A percentile compares a stretch with the other conserved stretches of the same genome.
phyloP scores from a whole-genome alignment of 306 rosid species.

The Datisca glomerata region DNA sequence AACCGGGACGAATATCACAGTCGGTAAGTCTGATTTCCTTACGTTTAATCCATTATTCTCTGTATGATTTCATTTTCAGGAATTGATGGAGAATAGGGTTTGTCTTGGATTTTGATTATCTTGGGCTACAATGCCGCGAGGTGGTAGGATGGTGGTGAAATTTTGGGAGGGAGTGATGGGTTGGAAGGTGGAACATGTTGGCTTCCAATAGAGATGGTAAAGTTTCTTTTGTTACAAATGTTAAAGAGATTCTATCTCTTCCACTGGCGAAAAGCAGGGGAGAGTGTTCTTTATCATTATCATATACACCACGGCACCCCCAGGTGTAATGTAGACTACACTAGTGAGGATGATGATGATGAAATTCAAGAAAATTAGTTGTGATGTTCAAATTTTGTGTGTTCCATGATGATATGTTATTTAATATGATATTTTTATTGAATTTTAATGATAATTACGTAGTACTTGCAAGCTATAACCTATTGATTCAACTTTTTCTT shows the following conservation, averaged over 20 bases:
- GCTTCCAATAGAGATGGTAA: constrained; percentile 40
- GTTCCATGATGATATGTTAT: too few relatives aligned
- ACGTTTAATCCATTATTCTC: neutral
- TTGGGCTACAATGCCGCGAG: constrained; percentile 44
- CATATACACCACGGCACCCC: too few relatives aligned
- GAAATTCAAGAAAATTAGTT: too few relatives aligned
- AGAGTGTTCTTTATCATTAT: too few relatives aligned
- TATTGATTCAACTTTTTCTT: too few relatives aligned
- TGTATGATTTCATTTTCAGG: neutral
- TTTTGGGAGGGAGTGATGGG: constrained; percentile 61
- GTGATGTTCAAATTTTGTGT: too few relatives aligned
- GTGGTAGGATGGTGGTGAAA: constrained; percentile 52
- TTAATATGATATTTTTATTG: too few relatives aligned
- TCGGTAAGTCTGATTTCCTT: constrained; percentile 26
- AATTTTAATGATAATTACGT: too few relatives aligned
- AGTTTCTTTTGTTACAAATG: constrained; percentile 61
- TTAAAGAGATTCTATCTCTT: constrained; percentile 36
- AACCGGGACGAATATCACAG: constrained; percentile 48
- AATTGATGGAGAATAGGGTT: too few relatives aligned
- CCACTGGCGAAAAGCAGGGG: constrained; percentile 56
- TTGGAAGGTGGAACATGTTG: constrained; percentile 70
- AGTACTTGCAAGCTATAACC: too few relatives aligned
- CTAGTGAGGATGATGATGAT: too few relatives aligned
- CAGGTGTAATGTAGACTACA: too few relatives aligned
- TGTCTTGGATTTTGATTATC: constrained; percentile 4